phyloP scores from a whole-genome alignment of 306 rosid genomes.

The Vigna unguiculata region DNA sequence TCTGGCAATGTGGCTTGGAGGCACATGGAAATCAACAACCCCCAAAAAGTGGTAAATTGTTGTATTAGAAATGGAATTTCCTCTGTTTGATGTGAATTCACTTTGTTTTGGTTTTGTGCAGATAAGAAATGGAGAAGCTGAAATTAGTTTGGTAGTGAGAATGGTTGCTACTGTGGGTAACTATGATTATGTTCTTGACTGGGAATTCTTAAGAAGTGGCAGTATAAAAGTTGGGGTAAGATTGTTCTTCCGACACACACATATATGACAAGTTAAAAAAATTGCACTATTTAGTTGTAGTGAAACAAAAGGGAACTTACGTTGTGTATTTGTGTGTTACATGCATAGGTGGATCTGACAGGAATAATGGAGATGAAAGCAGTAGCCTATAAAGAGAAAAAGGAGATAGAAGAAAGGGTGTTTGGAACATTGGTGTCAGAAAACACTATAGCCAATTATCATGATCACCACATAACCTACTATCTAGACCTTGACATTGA shows the following conservation, averaged over 20 bases:
- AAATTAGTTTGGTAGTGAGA: constrained; percentile 74
- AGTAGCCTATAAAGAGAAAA: constrained; percentile 53
- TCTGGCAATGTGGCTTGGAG: constrained; percentile 80
- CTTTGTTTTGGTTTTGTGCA: constrained; percentile 32
- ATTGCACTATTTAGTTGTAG: neutral
- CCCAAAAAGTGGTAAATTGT: constrained; percentile 62
- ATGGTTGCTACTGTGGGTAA: constrained; percentile 93
- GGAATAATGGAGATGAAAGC: constrained; percentile 76
- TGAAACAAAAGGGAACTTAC: constrained; percentile 4
- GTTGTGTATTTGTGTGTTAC: neutral
- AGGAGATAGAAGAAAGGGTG: constrained; percentile 49
- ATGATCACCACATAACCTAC: constrained; percentile 78
- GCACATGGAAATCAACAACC: constrained; percentile 86
- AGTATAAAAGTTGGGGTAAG: constrained; percentile 84
- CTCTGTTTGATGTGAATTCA: neutral
- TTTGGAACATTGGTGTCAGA: constrained; percentile 75
- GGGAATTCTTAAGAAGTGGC: constrained; percentile 84
- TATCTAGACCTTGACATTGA: constrained; percentile 84
- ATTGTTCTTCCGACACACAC: neutral
- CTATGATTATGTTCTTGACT: constrained; percentile 90
- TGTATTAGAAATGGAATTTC: neutral
- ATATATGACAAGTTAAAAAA: neutral
- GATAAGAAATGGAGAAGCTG: constrained; percentile 81
- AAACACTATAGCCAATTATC: constrained; percentile 71
- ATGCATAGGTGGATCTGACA: constrained; percentile 76